Evolutionary conservation across 78 protist genomes (phyloP).

Genomic region (Cavenderia fasciculata): DNA sequence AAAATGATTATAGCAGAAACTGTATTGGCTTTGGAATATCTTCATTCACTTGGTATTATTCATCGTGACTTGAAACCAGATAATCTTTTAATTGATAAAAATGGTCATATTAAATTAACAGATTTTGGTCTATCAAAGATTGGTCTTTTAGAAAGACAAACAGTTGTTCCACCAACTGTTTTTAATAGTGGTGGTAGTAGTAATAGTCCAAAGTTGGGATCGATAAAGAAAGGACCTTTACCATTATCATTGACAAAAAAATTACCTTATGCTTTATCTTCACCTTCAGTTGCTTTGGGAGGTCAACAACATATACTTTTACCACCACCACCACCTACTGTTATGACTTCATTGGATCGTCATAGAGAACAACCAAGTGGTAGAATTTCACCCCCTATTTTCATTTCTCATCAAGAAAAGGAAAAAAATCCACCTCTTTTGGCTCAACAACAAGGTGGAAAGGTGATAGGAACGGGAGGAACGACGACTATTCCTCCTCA

Average conservation of each 20-base stretch:
- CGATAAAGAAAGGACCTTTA: conserved; percentile 19
- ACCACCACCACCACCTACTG: too few relatives aligned
- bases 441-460: background rate
- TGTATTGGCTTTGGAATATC: conserved; percentile 76
- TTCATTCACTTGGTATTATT: conserved; percentile 75
- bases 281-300: conserved; percentile 54
- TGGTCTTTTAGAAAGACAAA: conserved; percentile 63
- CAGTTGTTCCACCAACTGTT: conserved; percentile 26
- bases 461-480: background rate
- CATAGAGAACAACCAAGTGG: too few relatives aligned
- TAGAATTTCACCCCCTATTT: too few relatives aligned
- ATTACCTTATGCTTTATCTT: conserved; percentile 16
- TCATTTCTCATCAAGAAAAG: too few relatives aligned
- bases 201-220: background rate
- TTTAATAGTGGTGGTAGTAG: background rate
- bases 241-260: conserved; percentile 26
- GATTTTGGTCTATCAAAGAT: conserved; percentile 77
- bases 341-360: too few relatives aligned
- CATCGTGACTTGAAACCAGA: conserved; percentile 85
- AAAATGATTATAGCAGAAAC: conserved; percentile 83
- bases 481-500: background rate
- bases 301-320: background rate
- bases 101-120: conserved; percentile 82
- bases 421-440: background rate
- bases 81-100: conserved; percentile 73